A percentile compares a stretch with the other conserved stretches of the same genome.
Evolutionary conservation across 148 eudicot genomes (phyloP).

Genomic region (Limonium bicolor): DNA sequence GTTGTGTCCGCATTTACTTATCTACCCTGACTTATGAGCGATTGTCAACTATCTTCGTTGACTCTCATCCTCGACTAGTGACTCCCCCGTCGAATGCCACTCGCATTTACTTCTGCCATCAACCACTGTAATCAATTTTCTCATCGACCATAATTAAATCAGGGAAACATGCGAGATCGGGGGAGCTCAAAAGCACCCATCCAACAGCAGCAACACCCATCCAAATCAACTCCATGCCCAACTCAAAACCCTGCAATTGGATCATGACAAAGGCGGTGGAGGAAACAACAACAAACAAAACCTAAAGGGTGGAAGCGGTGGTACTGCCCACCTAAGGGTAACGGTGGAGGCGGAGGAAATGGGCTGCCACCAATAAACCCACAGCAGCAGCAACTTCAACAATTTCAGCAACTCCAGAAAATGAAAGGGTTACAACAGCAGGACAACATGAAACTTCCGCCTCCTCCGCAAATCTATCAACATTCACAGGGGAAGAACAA

Average conservation of each 20-base stretch:
- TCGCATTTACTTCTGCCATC: no score
- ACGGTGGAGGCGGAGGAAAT: conserved; percentile 9
- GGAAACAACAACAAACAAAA: conserved; percentile 1
- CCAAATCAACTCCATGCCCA: conserved; percentile 12
- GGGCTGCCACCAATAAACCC: conserved; percentile 6
- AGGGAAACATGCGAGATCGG: conserved; percentile 57
- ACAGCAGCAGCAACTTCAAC: conserved; percentile 11
- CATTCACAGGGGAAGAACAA: background rate
- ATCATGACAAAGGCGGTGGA: conserved; percentile 19
- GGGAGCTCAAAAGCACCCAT: conserved; percentile 23
- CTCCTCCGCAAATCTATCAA: no score
- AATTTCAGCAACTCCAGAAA: conserved; percentile 13
- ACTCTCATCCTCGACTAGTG: no score
- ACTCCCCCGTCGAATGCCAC: no score
- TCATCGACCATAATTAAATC: no score
- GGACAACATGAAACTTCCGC: conserved; percentile 14
- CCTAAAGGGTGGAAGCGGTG: conserved; percentile 18
- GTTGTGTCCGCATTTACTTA: no score
- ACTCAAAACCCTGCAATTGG: conserved; percentile 34
- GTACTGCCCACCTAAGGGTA: conserved; percentile 8
- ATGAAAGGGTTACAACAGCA: conserved; percentile 23
- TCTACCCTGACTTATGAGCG: no score
- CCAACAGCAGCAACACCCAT: conserved; percentile 7
- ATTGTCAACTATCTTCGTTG: no score
- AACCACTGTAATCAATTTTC: no score